Base-by-base conservation (phyloP, 352 stramenopile species). In the Pythium volutum region DNA sequence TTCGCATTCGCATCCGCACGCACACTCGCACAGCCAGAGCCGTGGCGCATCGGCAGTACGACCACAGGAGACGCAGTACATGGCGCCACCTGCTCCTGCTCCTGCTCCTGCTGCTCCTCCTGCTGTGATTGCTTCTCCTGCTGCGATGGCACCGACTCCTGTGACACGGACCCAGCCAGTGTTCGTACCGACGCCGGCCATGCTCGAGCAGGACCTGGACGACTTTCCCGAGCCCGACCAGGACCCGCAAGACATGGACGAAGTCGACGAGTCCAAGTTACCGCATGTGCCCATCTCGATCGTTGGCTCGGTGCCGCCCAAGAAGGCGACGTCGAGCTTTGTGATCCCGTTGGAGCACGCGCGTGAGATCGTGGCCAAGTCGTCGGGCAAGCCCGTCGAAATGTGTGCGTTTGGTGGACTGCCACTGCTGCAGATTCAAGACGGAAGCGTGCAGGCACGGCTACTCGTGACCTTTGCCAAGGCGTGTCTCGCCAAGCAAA, bases 391-490 rank as follows among this genome's bases (percentile, higher is more conserved):
- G 36, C 58, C 83, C 1, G 66, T 84, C 4, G 75, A 83, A 3
- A 57, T 79, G 50, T 90, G 78, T 41, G 62, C 87, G 62, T 93
- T 93, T 65, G 83, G 72, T 29, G 83, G 83, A 8, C 59, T 78
- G 9, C 76, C 74, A 3, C 59, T 93, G 12, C 59, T 77, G 6
- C 47, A 78, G 31, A 93, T 93, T 47, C 71, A 75, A 25, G 77
- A 89, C 63, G 83, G 79, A 43, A 80, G 79, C 3, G 70, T 88
- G 7, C 81, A 93, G 55, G 78, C 81, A 12, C 81, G 83, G 45
- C 60, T 93, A 4, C 69, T 93, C 63, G 65, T 75, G 38, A 86
- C 86, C 46, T 93, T 89, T 58, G 83, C 83, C 2, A 88, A 88
- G 59, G 79, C 83, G 12, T 93, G 83, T 59, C 55, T 93, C 23